Evolutionary conservation across 2,329 filamentous ascomycete genomes (phyloP), one percentile per base, ranked within the genome.

Genomic region (Alternaria sp.): DNA sequence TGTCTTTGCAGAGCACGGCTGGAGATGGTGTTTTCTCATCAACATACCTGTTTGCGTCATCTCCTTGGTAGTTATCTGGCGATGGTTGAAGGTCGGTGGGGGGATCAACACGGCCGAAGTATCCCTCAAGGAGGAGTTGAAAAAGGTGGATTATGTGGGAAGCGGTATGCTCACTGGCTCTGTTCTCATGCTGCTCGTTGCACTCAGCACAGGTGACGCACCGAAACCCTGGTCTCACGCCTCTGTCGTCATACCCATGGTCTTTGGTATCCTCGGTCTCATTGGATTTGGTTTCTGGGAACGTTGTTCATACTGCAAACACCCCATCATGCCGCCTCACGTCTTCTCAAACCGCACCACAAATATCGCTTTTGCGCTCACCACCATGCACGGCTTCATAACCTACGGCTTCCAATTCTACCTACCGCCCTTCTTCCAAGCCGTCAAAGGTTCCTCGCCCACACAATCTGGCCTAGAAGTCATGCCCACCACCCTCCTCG

Each of bases 1-100:
- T 2, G 64, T 69, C 4, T 76, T 77, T 23, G 73, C 69, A 0
- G 68, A 77, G 26, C 56, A 68, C 24, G 17, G 76, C 0, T 84
- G 82, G 82, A 69, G 78, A 8, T 84, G 80, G 80, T 76, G 80
- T 11, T 85, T 85, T 56, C 68, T 67, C 34, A 61, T 79, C 56
- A 77, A 77, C 24, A 59, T 78, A 0, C 76, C 77, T 0, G 66
- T 78, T 17, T 72, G 70, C 31, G 69, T 49, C 2, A 54, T 74
- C 23, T 64, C 71, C 4, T 51, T 75, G 6, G 40, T 67, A 7
- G 49, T 74, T n/a, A 69, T 78, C 14, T 67, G 62, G 37, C 36
- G 71, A 4, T 76, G 67, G 58, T 58, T 85, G 3, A 51, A 62
- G 13, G 68, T 70, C 7, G 57, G 57, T 14, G 60, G 67, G 10